Percentiles rank a stretch among this genome's conserved stretches.
phyloP scores from a whole-genome alignment of 805 yeast species.

The Kazachstania taianensis region DNA sequence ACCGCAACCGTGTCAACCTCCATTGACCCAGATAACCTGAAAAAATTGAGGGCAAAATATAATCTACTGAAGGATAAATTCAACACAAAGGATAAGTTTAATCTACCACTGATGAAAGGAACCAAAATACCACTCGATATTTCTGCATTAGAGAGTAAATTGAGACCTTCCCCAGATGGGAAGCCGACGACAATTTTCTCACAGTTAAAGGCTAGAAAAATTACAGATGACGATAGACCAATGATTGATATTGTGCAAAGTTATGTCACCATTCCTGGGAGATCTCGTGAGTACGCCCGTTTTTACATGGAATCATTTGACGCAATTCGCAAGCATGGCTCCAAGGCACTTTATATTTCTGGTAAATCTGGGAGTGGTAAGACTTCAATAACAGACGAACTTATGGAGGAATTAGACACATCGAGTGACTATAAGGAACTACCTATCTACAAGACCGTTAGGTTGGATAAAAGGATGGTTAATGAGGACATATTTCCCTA shows the following conservation, averaged over 20 bases:
- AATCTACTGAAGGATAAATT: too few species aligned
- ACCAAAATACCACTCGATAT: conserved; percentile 9
- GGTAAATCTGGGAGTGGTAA: conserved; percentile 98
- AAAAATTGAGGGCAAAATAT: too few species aligned
- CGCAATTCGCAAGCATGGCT: conserved; percentile 59
- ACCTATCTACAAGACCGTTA: conserved; percentile 56
- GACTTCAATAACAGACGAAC: conserved; percentile 84
- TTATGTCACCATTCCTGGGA: conserved; percentile 51
- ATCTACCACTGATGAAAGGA: too few species aligned
- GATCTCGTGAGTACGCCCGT: conserved; percentile 69
- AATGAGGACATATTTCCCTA: conserved; percentile 30
- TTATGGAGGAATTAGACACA: conserved; percentile 53
- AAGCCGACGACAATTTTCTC: conserved; percentile 25
- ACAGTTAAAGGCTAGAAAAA: conserved; percentile 11
- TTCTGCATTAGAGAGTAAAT: conserved; percentile 14
- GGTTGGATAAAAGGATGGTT: conserved; percentile 35
- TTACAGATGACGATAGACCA: neutral
- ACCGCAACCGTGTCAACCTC: too few species aligned
- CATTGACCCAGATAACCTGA: too few species aligned
- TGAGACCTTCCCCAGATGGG: conserved; percentile 21
- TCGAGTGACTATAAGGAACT: conserved; percentile 30
- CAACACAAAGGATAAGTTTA: too few species aligned
- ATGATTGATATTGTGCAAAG: conserved; percentile 17
- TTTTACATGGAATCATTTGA: conserved; percentile 58
- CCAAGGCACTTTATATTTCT: conserved; percentile 78